Evolutionary conservation across 768 basidiomycete genomes (phyloP), one percentile per base, ranked within the genome.

Genomic region (Calocybe cyanea): DNA sequence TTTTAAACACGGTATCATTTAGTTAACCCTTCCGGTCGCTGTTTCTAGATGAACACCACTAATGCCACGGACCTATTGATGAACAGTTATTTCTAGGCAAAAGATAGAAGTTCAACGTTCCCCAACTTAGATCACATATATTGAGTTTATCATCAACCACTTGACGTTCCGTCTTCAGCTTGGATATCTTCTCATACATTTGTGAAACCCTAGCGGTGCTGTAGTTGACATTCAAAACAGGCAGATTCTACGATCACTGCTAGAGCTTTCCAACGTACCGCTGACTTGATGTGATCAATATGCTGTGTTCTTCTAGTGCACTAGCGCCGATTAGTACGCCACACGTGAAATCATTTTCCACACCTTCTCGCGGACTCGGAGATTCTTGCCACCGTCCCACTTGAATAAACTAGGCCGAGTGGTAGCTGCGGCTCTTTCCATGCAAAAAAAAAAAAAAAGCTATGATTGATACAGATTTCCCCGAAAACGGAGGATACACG

Each of bases 261-360:
- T n/a, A n/a, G n/a, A n/a, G n/a, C n/a, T n/a, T n/a, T n/a, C n/a
- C n/a, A n/a, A n/a, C n/a, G n/a, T n/a, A n/a, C n/a, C n/a, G n/a
- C n/a, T n/a, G n/a, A n/a, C n/a, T n/a, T n/a, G n/a, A n/a, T n/a
- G 17, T 18, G 45, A 53, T 43, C 45, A 24, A 30, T 35, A 38
- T 36, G n/a, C 38, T 17, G 20, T 30, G 41, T 50, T 38, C 45
- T 44, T 33, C 43, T 41, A 19, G 44, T 43, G 35, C 41, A 25
- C 43, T 41, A 19, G 44, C 40, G 35, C 44, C 18, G 10, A 32
- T 46, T 46, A 38, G 38, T 53, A 53, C 52, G 52, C 52, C 52
- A 53, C 52, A 53, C 42, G 43, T 28, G 33, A 17, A 41, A 49
- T 24, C 18, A n/a, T 43, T 18, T 17, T 13, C 34, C 28, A n/a